Base-by-base conservation (phyloP, 2,329 filamentous ascomycete genomes). In the Aspergillus aculeatinus region DNA sequence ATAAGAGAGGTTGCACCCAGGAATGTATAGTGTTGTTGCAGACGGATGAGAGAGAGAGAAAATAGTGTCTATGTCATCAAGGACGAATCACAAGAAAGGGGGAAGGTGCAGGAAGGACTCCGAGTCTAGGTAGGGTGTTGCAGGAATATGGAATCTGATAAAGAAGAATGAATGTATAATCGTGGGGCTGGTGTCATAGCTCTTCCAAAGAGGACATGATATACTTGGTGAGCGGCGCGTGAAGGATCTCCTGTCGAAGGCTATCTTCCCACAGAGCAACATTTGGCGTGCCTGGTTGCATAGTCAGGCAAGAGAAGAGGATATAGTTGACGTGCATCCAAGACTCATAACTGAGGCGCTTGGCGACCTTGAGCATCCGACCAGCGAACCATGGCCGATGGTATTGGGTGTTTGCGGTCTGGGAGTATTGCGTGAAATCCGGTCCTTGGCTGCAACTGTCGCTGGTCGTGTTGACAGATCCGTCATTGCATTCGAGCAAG, bases 301-400 rank as follows among this genome's bases (percentile, higher is more conserved):
- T 58, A 1, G 72, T 74, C 55, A 78, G 60, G 59, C 74, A 78
- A 5, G 67, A 68, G 49, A 76, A 70, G 12, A 78, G 66, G 29
- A 76, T 68, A n/a, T 72, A 67, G 59, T 70, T 74, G n/a, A 79
- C 60, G 3, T 60, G 67, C 58, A 73, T 65, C 72, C 76, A 78
- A 3, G 68, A 73, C 6, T 68, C 62, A 12, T 67, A 59, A 23
- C 70, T 66, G 19, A 78, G 54, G 16, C 76, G 70, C 55, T 76
- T 77, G 4, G 74, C 73, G 48, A 78, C 67, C 55, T 77, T 77
- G 50, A 78, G 59, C 74, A 78, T 77, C 7, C 75, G 71, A 1
- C 74, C 73, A 1, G 70, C 72, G 55, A 77, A 76, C 76, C 76
- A 78, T 2, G 75, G 76, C 19, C 76, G 68, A 21, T 68, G 68